A percentile compares a stretch with the other conserved stretches of the same genome.
These are phyloP conservation scores for Hirsutella rhossiliensis DNA, from an alignment of 2,329 filamentous ascomycete species.

Conservation along the genomic window DNA sequence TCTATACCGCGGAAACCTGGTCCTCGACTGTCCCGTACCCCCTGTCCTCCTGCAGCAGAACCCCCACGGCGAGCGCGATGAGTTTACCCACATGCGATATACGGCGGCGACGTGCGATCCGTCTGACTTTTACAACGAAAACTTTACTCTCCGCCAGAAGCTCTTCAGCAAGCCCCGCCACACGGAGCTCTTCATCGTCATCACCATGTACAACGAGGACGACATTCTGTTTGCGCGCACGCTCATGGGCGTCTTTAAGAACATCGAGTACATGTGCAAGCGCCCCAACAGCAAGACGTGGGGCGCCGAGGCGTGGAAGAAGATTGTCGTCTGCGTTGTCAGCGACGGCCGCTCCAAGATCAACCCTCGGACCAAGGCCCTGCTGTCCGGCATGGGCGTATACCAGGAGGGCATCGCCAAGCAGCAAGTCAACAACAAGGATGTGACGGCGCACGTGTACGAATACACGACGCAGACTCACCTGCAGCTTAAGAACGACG, in stretches of 20 bases:
- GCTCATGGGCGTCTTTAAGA: slow-evolving; percentile 96
- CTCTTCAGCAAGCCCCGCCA: slow-evolving; percentile 87
- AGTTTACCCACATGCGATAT: slow-evolving; percentile 87
- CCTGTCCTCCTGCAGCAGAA: slow-evolving; percentile 79
- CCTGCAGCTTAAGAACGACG: slow-evolving; percentile 77
- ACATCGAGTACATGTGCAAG: slow-evolving; percentile 96
- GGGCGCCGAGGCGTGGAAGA: slow-evolving; percentile 98
- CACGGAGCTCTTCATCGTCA: slow-evolving; percentile 89
- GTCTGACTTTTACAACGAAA: slow-evolving; percentile 71
- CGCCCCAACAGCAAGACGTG: slow-evolving; percentile 90
- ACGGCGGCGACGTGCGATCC: slow-evolving; percentile 92
- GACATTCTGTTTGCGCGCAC: slow-evolving; percentile 91
- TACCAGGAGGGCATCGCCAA: slow-evolving; percentile 98
- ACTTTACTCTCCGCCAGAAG: slow-evolving; percentile 83
- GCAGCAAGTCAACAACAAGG: slow-evolving; percentile 92
- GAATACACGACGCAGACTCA: slow-evolving; percentile 85
- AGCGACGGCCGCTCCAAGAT: slow-evolving; percentile 97
- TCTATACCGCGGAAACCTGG: slow-evolving; percentile 89
- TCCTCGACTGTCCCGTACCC: slow-evolving; percentile 91
- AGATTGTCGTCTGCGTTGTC: slow-evolving; percentile 96
- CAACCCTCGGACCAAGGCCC: slow-evolving; percentile 78
- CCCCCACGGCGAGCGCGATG: slow-evolving; percentile 83
- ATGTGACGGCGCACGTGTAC: slow-evolving; percentile 96
- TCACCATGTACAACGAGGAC: slow-evolving; percentile 99
- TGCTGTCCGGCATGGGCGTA: slow-evolving; percentile 85